These are phyloP conservation scores for Luzula sylvatica DNA, from an alignment of 176 grass and related monocot species.

Conservation along the genomic window DNA sequence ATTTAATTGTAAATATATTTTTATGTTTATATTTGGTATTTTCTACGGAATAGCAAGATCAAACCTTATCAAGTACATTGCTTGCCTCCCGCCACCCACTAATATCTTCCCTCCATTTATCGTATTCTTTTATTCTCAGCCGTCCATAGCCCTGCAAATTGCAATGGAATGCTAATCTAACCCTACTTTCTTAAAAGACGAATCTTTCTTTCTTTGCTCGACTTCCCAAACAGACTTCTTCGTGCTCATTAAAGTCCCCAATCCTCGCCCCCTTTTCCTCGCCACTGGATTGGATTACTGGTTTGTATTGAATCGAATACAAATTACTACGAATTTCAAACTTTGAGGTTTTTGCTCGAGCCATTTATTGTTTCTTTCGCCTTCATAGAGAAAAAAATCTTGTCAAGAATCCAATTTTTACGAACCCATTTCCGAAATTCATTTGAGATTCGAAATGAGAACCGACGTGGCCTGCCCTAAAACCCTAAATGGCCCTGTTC, in stretches of 20 bases:
- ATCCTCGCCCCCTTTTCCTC: neutral
- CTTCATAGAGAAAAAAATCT: too few relatives aligned
- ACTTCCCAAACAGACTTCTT: neutral
- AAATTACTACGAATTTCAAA: neutral
- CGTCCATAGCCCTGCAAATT: neutral
- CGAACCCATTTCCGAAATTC: too few relatives aligned
- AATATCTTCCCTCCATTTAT: neutral
- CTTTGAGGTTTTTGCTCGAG: neutral
- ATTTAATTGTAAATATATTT: too few relatives aligned
- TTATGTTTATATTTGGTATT: too few relatives aligned
- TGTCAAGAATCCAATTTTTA: too few relatives aligned
- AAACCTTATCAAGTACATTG: constrained; percentile 5
- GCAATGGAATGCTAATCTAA: constrained; percentile 7
- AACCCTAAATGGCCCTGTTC: neutral
- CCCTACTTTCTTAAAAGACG: constrained; percentile 4
- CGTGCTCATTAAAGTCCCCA: neutral
- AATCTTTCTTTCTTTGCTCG: neutral
- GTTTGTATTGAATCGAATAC: neutral
- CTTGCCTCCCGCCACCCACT: constrained; percentile 15
- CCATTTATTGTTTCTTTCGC: too few relatives aligned
- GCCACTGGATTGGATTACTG: neutral
- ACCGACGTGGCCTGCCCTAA: constrained; percentile 7
- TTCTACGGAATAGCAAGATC: neutral
- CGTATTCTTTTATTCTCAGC: neutral
- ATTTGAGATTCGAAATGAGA: constrained; percentile 21